Conservation (phyloP, 805 yeast species). For the Candida andamanensis region DNA sequence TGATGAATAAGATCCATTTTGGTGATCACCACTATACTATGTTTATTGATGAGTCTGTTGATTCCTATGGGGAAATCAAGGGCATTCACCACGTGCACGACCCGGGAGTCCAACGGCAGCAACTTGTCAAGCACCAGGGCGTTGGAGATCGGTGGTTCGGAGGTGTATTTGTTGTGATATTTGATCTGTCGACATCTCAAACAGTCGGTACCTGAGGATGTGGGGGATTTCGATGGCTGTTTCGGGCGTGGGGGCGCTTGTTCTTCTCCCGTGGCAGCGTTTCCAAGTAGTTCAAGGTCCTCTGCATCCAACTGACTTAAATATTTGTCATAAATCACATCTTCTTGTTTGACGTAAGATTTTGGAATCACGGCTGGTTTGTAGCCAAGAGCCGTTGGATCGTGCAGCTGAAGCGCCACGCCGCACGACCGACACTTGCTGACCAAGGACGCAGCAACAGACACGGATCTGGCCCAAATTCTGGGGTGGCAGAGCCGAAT, state of each 20-base stretch:
- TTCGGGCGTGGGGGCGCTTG: neutral
- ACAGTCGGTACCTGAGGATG: too few species aligned
- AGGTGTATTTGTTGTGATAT: neutral
- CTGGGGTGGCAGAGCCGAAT: too few species aligned
- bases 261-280: neutral
- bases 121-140: conserved; percentile 1
- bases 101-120: conserved; percentile 1
- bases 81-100: conserved; percentile 8
- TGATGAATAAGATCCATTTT: conserved; percentile 42
- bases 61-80: conserved; percentile 68
- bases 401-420: conserved; percentile 38
- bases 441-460: too few species aligned
- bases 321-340: conserved; percentile 18
- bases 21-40: conserved; percentile 33
- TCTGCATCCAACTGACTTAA: conserved; percentile 17
- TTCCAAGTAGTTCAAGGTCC: conserved; percentile 4
- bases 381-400: conserved; percentile 9
- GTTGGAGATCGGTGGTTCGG: conserved; percentile 1
- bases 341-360: conserved; percentile 15
- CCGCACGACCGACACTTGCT: conserved; percentile 55
- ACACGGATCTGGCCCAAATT: too few species aligned
- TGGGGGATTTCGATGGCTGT: too few species aligned
- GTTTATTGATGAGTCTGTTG: conserved; percentile 12
- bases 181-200: conserved; percentile 49
- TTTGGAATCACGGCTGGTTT: conserved; percentile 5